phyloP scores from a whole-genome alignment of 2,329 filamentous ascomycete species.

The Hymenoscyphus fraxineus region DNA sequence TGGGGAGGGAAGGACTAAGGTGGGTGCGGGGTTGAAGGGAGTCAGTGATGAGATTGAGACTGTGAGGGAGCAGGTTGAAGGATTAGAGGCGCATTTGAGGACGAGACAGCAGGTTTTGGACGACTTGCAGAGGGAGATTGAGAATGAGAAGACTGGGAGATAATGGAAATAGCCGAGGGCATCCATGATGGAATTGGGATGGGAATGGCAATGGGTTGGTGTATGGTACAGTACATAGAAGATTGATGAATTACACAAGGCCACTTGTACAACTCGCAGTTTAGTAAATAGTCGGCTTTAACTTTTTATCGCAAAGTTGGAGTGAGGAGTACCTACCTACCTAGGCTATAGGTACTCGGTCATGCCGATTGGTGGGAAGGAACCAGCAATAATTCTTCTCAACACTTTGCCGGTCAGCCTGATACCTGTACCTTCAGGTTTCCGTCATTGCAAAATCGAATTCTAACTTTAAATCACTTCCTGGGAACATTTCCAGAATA shows the following conservation, averaged over 20 bases:
- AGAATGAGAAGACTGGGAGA: slow-evolving; percentile 65
- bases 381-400: no score
- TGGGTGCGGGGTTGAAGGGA: slow-evolving; percentile 69
- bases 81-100: slow-evolving; percentile 76
- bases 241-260: background rate
- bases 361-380: no score
- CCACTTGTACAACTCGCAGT: background rate
- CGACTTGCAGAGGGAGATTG: slow-evolving; percentile 76
- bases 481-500: no score
- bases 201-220: background rate
- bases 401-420: no score
- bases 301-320: no score
- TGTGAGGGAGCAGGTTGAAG: slow-evolving; percentile 92
- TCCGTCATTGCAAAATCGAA: no score
- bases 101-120: slow-evolving; percentile 72
- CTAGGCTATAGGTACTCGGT: no score
- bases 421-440: no score
- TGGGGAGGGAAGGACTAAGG: slow-evolving; percentile 63
- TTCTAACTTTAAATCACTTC: no score
- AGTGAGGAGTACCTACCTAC: no score
- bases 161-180: background rate
- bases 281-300: background rate
- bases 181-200: no score
- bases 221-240: slow-evolving; percentile 5
- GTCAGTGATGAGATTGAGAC: slow-evolving; percentile 82